phyloP scores from a whole-genome alignment of 352 stramenopile genomes.

The Pythium sp. region DNA sequence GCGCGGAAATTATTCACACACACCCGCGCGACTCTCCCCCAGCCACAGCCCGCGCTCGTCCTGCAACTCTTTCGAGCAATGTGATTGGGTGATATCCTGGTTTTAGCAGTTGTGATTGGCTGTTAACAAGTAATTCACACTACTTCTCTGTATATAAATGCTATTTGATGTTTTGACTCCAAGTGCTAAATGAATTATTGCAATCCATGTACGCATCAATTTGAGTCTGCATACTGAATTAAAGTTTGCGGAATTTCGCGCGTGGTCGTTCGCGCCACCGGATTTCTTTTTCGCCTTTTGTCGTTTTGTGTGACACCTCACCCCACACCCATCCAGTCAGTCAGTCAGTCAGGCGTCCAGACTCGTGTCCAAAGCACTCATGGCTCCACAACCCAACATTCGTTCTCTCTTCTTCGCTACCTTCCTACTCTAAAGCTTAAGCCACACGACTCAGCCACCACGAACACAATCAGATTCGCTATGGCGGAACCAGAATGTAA shows the following conservation, averaged over 20 bases:
- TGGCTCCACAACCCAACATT: too few species aligned
- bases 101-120: slow-evolving; percentile 22
- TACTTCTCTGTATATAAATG: not conserved
- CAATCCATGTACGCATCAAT: not conserved
- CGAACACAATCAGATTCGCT: too few species aligned
- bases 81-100: slow-evolving; percentile 29
- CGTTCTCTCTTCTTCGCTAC: too few species aligned
- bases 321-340: not conserved
- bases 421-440: too few species aligned
- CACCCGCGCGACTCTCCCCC: slow-evolving; percentile 12
- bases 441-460: too few species aligned
- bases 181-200: not conserved
- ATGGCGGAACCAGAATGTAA: too few species aligned
- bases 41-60: not conserved
- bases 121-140: not conserved
- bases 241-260: not conserved
- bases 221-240: not conserved
- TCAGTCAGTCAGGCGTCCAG: not conserved
- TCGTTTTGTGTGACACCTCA: slow-evolving; percentile 10
- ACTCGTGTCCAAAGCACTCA: too few species aligned
- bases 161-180: not conserved
- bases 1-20: slow-evolving; percentile 9
- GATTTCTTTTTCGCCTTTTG: slow-evolving; percentile 13
- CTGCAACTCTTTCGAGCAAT: not conserved
- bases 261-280: not conserved